These are phyloP conservation scores for Thielaviopsis ethacetica DNA, from an alignment of 2,329 filamentous ascomycete species.

Conservation along the genomic window DNA sequence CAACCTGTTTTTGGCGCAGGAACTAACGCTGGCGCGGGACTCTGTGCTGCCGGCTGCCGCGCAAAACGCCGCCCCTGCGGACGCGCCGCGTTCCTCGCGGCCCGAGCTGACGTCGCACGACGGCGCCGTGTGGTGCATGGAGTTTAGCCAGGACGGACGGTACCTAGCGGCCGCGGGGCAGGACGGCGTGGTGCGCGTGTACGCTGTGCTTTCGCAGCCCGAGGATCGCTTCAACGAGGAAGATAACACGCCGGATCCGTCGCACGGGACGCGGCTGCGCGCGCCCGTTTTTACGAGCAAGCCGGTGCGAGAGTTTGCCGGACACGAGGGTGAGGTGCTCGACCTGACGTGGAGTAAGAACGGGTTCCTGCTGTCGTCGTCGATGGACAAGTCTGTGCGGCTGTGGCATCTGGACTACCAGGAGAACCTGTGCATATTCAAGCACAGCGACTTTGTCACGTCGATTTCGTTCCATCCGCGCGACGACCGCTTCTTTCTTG, in stretches of 20 bases:
- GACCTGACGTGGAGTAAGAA: conserved; percentile 99
- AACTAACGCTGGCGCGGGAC: conserved; percentile 37
- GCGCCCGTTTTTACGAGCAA: conserved; percentile 79
- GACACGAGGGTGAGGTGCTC: conserved; percentile 72
- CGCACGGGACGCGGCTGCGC: conserved; percentile 49
- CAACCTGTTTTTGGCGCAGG: conserved; percentile 79
- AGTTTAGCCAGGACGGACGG: conserved; percentile 82
- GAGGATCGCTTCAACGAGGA: conserved; percentile 68
- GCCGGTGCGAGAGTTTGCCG: conserved; percentile 62
- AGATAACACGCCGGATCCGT: conserved; percentile 37
- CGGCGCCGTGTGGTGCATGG: conserved; percentile 76
- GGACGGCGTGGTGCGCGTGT: conserved; percentile 71
- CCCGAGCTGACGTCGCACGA: conserved; percentile 22
- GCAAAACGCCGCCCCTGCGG: conserved; percentile 19
- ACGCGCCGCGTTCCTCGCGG: neutral
- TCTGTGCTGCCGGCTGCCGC: conserved; percentile 15
- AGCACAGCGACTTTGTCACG: conserved; percentile 88
- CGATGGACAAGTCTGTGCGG: conserved; percentile 94
- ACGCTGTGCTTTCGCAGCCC: conserved; percentile 68
- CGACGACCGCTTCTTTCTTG: conserved; percentile 92
- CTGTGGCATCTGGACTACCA: conserved; percentile 77
- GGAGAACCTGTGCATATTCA: conserved; percentile 85
- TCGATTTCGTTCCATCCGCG: conserved; percentile 87
- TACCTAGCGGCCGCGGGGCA: conserved; percentile 88
- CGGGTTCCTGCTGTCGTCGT: conserved; percentile 87